Evolutionary conservation across 768 basidiomycete species (phyloP), one percentile per base, ranked within the genome.

Genomic region (Leccinum barrowsii): DNA sequence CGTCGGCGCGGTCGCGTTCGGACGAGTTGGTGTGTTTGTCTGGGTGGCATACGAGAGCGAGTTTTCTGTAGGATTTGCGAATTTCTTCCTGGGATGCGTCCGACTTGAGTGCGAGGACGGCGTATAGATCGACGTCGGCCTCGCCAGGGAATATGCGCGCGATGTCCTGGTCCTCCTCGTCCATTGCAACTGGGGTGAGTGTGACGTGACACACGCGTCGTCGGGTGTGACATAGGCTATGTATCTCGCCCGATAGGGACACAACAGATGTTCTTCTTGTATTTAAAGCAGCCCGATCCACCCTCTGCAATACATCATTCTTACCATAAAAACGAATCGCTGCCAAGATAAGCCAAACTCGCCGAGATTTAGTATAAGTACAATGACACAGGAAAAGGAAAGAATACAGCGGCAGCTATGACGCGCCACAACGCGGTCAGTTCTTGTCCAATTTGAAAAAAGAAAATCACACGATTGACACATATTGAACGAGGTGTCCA

Each of bases 11-110:
- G 24, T 83, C 82, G 30, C 76, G 77, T 21, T 86, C 85, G 50
- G 73, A 76, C 26, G 85, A 78, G 7, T 77, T 73, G 46, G 84
- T 75, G 65, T 94, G 90, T 69, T 97, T 98, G 77, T 99, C 96
- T 7, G 96, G 96, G 65, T 98, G 95, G 70, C 83, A 82, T 50
- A 80, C 64, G 28, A 98, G 84, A 5, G 94, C 95, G 32, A 86
- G 82, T 61, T 84, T 85, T 40, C 93, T 84, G 75, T 98, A 98
- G 0, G 94, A 82, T 63, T 88, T 90, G 71, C 85, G 87, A 67
- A 98, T 87, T 19, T 85, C 85, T 22, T 90, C 87, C 2, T 72
- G 53, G 3, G 78, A 82, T 17, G 90, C 85, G 55, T 79, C 75
- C 1, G 74, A 74, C 2, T 75, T 65, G 42, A 95, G 73, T 40